Evolutionary conservation across 441 rosid genomes (phyloP).

Genomic region (Rhodomyrtus psidioides): DNA sequence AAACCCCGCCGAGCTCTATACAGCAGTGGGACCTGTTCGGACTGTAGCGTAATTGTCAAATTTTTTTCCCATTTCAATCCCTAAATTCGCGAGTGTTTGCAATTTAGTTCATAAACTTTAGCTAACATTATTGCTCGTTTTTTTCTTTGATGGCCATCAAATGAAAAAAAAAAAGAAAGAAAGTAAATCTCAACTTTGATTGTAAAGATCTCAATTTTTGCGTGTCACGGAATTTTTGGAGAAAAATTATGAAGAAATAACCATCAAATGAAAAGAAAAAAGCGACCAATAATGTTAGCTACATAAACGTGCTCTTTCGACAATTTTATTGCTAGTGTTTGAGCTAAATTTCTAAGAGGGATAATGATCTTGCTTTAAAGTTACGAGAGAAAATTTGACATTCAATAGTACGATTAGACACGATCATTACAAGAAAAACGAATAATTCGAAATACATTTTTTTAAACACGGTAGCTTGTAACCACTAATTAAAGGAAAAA

Average conservation of each 20-base stretch:
- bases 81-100: not conserved
- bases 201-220: too few relatives aligned
- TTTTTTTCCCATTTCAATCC: not conserved
- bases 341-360: not conserved
- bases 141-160: too few relatives aligned
- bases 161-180: too few relatives aligned
- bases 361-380: not conserved
- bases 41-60: accelerated
- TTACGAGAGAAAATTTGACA: not conserved
- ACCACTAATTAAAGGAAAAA: too few relatives aligned
- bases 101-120: not conserved
- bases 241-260: too few relatives aligned
- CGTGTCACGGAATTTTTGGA: too few relatives aligned
- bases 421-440: not conserved
- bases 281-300: not conserved
- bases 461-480: not conserved
- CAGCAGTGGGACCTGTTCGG: not conserved
- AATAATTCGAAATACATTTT: accelerated
- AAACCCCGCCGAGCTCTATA: not conserved
- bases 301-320: not conserved
- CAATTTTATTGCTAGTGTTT: not conserved
- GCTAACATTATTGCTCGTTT: too few relatives aligned
- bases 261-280: too few relatives aligned
- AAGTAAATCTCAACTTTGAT: too few relatives aligned
- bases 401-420: not conserved